These are phyloP conservation scores for Colletotrichum musicola DNA, from an alignment of 2,329 filamentous ascomycete genomes.

Conservation along the genomic window DNA sequence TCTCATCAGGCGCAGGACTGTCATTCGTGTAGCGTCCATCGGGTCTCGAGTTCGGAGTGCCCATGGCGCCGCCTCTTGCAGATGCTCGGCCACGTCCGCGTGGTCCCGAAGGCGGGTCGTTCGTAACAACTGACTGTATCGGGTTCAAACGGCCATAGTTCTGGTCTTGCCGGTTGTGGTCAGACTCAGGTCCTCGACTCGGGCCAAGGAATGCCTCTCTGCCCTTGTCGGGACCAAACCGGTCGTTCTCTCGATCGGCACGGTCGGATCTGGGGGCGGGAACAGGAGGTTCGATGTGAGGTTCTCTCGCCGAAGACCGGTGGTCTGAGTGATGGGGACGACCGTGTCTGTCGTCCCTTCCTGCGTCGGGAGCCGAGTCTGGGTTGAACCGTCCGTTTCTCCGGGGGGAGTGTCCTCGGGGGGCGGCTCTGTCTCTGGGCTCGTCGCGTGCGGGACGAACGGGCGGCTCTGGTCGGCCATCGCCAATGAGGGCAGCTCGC, in stretches of 20 bases:
- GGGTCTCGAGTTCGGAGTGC: slow-evolving; percentile 52
- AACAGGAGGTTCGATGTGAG: slow-evolving; percentile 46
- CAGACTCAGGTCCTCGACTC: slow-evolving; percentile 58
- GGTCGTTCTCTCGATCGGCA: slow-evolving; percentile 55
- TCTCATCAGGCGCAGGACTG: slow-evolving; percentile 59
- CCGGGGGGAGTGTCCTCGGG: slow-evolving; percentile 64
- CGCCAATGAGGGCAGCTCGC: slow-evolving; percentile 59
- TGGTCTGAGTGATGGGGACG: slow-evolving; percentile 56
- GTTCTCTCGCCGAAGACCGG: slow-evolving; percentile 47
- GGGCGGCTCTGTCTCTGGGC: slow-evolving; percentile 44
- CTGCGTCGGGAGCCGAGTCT: slow-evolving; percentile 51
- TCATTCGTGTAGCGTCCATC: slow-evolving; percentile 58
- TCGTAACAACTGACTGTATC: slow-evolving; percentile 57
- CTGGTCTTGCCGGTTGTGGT: slow-evolving; percentile 69
- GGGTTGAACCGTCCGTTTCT: slow-evolving; percentile 52
- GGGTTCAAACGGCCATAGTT: slow-evolving; percentile 73
- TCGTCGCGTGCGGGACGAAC: slow-evolving; percentile 58
- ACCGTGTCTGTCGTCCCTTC: slow-evolving; percentile 61
- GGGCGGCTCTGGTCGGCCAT: slow-evolving; percentile 50
- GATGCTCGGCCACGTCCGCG: slow-evolving; percentile 62
- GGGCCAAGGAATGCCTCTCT: slow-evolving; percentile 56
- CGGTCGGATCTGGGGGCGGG: slow-evolving; percentile 53
- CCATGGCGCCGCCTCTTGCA: slow-evolving; percentile 53
- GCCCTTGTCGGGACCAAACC: slow-evolving; percentile 53
- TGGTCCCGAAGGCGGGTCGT: slow-evolving; percentile 67